phyloP scores from a whole-genome alignment of 2,329 filamentous ascomycete species.

The Beauveria medogensis region DNA sequence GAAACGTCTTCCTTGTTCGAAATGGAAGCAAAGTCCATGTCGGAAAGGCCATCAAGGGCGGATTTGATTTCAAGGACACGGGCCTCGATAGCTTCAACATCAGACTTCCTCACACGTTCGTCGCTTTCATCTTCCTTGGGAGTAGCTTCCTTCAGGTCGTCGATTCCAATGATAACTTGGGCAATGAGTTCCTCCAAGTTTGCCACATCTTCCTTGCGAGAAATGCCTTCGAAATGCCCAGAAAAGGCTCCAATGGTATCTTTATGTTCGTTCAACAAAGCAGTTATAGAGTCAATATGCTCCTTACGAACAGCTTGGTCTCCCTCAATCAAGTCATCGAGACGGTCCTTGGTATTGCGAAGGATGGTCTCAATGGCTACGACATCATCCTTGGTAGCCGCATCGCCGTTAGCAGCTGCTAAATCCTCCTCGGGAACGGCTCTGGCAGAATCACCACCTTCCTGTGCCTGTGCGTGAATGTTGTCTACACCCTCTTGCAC shows the following conservation, averaged over 20 bases:
- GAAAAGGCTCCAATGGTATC: conserved; percentile 61
- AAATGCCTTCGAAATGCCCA: conserved; percentile 59
- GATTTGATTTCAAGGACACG: conserved; percentile 80
- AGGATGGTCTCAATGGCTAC: conserved; percentile 86
- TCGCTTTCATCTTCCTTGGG: conserved; percentile 46
- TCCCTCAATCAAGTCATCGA: conserved; percentile 72
- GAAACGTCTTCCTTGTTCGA: conserved; percentile 67
- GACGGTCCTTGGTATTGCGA: conserved; percentile 76
- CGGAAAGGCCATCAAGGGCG: conserved; percentile 63
- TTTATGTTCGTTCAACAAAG: conserved; percentile 61
- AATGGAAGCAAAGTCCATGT: conserved; percentile 61
- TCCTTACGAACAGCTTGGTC: conserved; percentile 63
- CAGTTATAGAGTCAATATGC: conserved; percentile 58
- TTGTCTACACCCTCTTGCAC: conserved; percentile 43
- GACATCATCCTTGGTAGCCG: conserved; percentile 63
- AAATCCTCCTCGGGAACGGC: conserved; percentile 11
- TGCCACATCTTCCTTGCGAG: conserved; percentile 71
- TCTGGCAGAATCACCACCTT: conserved; percentile 16
- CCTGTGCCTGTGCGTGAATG: conserved; percentile 29
- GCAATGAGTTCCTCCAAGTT: conserved; percentile 70
- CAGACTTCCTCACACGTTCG: conserved; percentile 63
- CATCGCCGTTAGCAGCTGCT: conserved; percentile 23
- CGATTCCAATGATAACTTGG: conserved; percentile 66
- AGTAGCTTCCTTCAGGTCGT: conserved; percentile 60
- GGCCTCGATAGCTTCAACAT: conserved; percentile 73